Evolutionary conservation across 768 basidiomycete species (phyloP), one percentile per base, ranked within the genome.

Genomic region (Pulveroboletus sp.): DNA sequence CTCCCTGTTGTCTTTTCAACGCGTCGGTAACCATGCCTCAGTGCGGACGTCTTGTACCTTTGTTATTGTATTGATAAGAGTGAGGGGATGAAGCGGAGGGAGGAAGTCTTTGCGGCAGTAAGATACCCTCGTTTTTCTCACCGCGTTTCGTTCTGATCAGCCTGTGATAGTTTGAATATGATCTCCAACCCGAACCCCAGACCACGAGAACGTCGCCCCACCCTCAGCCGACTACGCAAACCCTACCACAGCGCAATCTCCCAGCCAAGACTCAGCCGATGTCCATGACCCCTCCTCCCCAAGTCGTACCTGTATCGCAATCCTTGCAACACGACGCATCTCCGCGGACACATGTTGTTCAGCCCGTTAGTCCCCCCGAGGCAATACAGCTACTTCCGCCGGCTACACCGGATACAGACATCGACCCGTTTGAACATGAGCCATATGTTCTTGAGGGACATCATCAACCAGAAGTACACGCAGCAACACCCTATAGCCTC

Each of bases 51-150:
- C 8, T 53, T 86, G 50, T 86, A 83, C 60, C 70, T 86, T 39
- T 86, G 85, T 57, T 81, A 83, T 57, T 80, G 80, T 52, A 80
- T 85, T 38, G 84, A 85, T 59, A 73, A 78, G 52, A 79, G 81
- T 26, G 66, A 70, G 3, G 80, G 80, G 3, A 71, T 76, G 36
- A 66, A 65, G 37, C 79, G 77, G 44, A 73, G 73, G 45, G 71
- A 74, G 28, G 75, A 81, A 56, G 83, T 81, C 11, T 79, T 77
- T 52, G 67, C 71, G 18, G 77, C 82, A 31, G 83, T 85, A 56
- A 65, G 78, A 69, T 28, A 28, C 14, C 17, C 35, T 21, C 14
- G 1, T 10, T 42, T 21, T 41, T 27, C 31, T 33, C 28, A 26
- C n/a, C 1, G 15, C 21, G 31, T 8, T 41, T 41, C 33, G 6